Evolutionary conservation across 192 early-diverging fungal species (phyloP).

Genomic region (Backusella macrospora): DNA sequence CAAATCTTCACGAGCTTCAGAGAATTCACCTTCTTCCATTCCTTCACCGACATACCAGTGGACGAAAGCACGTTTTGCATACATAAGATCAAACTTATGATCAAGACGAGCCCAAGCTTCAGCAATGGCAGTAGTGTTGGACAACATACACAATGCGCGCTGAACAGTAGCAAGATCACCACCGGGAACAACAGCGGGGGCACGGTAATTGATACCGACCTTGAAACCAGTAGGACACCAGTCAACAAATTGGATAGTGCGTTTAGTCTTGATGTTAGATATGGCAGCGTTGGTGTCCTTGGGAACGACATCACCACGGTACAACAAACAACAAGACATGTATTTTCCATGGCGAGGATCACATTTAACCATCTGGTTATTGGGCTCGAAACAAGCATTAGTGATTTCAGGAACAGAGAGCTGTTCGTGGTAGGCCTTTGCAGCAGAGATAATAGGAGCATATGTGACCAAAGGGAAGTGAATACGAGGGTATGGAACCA

Average conservation of each 20-base stretch:
- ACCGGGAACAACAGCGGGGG: slow-evolving; percentile 68
- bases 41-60: slow-evolving; percentile 97
- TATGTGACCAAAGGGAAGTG: slow-evolving; percentile 98
- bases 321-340: slow-evolving; percentile 82
- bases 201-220: slow-evolving; percentile 51
- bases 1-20: slow-evolving; percentile 96
- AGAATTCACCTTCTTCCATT: slow-evolving; percentile 97
- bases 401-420: slow-evolving; percentile 88
- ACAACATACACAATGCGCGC: slow-evolving; percentile 88
- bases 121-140: slow-evolving; percentile 89
- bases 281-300: slow-evolving; percentile 82
- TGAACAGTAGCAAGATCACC: slow-evolving; percentile 77
- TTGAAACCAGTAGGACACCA: slow-evolving; percentile 98
- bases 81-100: slow-evolving; percentile 90
- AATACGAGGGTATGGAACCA: slow-evolving; percentile 98
- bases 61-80: slow-evolving; percentile 87
- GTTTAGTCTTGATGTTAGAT: slow-evolving; percentile 65
- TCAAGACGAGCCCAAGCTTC: slow-evolving; percentile 89
- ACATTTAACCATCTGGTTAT: slow-evolving; percentile 95
- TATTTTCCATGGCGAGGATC: slow-evolving; percentile 96
- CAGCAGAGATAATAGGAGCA: slow-evolving; percentile 88
- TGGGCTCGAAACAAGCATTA: slow-evolving; percentile 79
- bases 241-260: slow-evolving; percentile 81
- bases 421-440: slow-evolving; percentile 80
- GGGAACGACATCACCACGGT: slow-evolving; percentile 76